phyloP scores from a whole-genome alignment of 352 stramenopile species.

The Phytophthora tentaculata region DNA sequence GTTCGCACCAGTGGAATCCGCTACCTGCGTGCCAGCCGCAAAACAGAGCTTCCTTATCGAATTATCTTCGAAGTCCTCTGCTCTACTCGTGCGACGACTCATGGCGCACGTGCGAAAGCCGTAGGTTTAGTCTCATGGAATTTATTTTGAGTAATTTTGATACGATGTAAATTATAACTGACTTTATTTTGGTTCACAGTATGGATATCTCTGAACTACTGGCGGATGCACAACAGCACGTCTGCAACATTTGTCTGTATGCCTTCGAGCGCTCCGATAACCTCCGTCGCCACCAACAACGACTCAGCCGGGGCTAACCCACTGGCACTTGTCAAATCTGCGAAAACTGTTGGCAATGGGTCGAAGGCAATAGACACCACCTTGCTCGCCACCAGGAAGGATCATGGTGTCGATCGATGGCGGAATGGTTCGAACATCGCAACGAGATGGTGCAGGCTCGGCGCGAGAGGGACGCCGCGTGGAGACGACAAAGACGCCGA shows the following conservation, averaged over 20 bases:
- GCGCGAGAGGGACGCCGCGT: neutral
- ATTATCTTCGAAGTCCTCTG: neutral
- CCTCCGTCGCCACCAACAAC: neutral
- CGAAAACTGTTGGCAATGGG: neutral
- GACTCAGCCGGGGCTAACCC: too few species aligned
- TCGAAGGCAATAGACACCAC: neutral
- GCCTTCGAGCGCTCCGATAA: neutral
- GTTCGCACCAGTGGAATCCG: neutral
- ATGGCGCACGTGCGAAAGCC: neutral
- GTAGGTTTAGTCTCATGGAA: neutral
- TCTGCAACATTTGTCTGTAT: neutral
- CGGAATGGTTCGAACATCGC: neutral
- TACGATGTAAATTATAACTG: neutral
- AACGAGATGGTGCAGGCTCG: neutral
- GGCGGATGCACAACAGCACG: neutral
- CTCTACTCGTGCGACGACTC: neutral
- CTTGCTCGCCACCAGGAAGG: neutral
- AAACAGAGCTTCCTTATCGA: neutral
- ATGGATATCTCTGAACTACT: neutral
- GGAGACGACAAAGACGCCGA: neutral
- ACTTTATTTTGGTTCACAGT: neutral
- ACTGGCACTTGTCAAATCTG: neutral
- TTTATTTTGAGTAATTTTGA: neutral
- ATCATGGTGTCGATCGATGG: neutral
- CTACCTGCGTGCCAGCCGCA: neutral